Evolutionary conservation across 257 asterid genomes (phyloP).

Genomic region (Solanum chilense): DNA sequence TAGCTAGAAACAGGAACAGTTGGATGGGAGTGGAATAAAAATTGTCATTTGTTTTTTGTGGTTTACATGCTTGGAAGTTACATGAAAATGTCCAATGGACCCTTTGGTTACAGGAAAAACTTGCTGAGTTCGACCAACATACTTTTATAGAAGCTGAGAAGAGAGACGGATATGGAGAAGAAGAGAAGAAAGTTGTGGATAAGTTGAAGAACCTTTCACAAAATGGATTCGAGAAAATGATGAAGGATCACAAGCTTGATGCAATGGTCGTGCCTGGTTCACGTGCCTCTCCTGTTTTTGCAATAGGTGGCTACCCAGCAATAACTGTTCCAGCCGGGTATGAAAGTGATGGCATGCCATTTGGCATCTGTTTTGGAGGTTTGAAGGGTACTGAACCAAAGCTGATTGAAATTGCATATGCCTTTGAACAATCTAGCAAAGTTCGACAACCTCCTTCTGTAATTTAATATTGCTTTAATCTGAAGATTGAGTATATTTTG

Average conservation of each 20-base stretch:
- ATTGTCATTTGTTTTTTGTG: not conserved
- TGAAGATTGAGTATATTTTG: not conserved
- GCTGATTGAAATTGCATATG: constrained; percentile 49
- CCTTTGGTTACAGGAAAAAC: constrained; percentile 23
- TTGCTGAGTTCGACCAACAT: constrained; percentile 19
- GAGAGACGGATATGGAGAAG: constrained; percentile 20
- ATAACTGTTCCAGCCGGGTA: constrained; percentile 59
- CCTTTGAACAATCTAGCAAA: constrained; percentile 56
- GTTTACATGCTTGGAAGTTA: not conserved
- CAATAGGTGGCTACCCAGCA: constrained; percentile 42
- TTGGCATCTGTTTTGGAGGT: constrained; percentile 58
- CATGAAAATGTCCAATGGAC: not conserved
- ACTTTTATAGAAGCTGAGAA: constrained; percentile 24
- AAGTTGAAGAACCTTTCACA: not conserved
- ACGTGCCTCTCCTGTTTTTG: constrained; percentile 9
- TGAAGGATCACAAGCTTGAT: constrained; percentile 23
- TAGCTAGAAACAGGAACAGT: not conserved
- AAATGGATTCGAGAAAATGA: constrained; percentile 27
- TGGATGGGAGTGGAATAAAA: not conserved
- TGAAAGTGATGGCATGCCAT: constrained; percentile 44
- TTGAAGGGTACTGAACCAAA: constrained; percentile 47
- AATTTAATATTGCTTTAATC: not conserved
- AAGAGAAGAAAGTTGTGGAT: constrained; percentile 12
- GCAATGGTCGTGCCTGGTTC: constrained; percentile 14
- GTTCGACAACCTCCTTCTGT: constrained; percentile 37